phyloP scores from a whole-genome alignment of 495 filamentous ascomycete genomes.

The Penicillium ochrochloron region DNA sequence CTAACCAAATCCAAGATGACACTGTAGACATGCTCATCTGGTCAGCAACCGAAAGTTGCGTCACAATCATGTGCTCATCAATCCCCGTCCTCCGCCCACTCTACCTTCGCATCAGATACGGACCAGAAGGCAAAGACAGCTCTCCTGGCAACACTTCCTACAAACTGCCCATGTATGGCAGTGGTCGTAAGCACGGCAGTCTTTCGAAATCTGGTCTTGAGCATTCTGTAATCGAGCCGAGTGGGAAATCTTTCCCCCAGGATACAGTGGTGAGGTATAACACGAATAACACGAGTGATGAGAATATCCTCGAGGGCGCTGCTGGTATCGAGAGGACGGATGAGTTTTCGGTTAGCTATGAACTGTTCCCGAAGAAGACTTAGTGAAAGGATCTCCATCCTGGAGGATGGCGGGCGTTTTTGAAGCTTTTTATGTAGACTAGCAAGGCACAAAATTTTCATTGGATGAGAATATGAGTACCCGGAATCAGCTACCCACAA shows the following conservation, averaged over 20 bases:
- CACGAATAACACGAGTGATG: constrained; percentile 1
- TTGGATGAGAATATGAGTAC: background rate
- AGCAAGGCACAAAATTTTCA: background rate
- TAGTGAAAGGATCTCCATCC: background rate
- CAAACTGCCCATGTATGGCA: constrained; percentile 1
- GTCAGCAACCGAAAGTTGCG: background rate
- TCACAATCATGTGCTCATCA: background rate
- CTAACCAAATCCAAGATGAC: background rate
- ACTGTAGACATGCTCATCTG: background rate
- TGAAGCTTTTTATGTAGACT: background rate
- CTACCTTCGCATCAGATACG: constrained; percentile 3
- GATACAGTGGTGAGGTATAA: background rate
- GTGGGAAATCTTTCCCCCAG: background rate
- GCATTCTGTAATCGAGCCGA: background rate
- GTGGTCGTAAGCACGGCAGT: background rate
- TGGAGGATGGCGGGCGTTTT: background rate
- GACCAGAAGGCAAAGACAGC: background rate
- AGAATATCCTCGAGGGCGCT: background rate
- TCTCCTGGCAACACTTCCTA: background rate
- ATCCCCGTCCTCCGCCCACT: background rate
- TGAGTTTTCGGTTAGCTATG: background rate
- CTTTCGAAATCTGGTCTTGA: background rate
- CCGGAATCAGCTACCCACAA: background rate
- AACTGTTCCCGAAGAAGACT: background rate
- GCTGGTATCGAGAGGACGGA: background rate